Percentiles rank a stretch among this genome's conserved stretches.
These are phyloP conservation scores for Dacryopinax primogenitus DNA, from an alignment of 768 basidiomycete genomes.

Conservation along the genomic window DNA sequence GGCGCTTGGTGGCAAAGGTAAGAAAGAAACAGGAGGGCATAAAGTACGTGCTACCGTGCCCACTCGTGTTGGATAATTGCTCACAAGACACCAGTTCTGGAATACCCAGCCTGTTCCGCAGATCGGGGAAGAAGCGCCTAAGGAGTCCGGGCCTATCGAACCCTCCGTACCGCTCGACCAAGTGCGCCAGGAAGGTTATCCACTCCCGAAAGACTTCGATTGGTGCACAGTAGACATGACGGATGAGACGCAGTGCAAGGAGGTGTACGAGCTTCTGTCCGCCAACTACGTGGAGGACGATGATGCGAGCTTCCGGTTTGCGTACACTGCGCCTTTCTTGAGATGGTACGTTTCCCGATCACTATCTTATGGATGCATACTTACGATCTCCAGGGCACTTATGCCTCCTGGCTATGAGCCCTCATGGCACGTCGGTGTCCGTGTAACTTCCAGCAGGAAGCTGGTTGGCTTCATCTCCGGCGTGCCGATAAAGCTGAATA, in stretches of 20 bases:
- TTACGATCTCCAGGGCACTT: constrained; percentile 53
- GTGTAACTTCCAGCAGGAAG: constrained; percentile 80
- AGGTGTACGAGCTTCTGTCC: constrained; percentile 83
- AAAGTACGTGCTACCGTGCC: constrained; percentile 42
- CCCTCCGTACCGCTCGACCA: constrained; percentile 59
- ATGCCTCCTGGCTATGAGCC: constrained; percentile 84
- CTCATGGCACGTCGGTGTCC: constrained; percentile 94
- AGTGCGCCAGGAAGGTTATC: constrained; percentile 77
- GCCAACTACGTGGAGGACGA: constrained; percentile 95
- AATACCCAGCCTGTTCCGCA: constrained; percentile 95
- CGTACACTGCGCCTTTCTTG: constrained; percentile 88
- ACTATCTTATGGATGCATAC: not conserved
- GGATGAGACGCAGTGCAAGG: constrained; percentile 58
- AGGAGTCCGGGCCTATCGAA: constrained; percentile 82
- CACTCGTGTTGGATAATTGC: constrained; percentile 9
- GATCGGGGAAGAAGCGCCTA: constrained; percentile 47
- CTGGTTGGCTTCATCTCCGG: constrained; percentile 95
- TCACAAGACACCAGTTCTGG: constrained; percentile 61
- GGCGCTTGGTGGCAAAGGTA: constrained; percentile 59
- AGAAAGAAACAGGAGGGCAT: constrained; percentile 74
- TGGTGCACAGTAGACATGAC: constrained; percentile 76
- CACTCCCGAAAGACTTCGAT: constrained; percentile 82
- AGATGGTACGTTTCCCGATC: constrained; percentile 46
- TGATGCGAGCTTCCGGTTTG: constrained; percentile 90
- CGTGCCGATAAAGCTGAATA: constrained; percentile 73